phyloP scores from a whole-genome alignment of 1,284 basidiomycete genomes.

The Thecaphora thlaspeos region DNA sequence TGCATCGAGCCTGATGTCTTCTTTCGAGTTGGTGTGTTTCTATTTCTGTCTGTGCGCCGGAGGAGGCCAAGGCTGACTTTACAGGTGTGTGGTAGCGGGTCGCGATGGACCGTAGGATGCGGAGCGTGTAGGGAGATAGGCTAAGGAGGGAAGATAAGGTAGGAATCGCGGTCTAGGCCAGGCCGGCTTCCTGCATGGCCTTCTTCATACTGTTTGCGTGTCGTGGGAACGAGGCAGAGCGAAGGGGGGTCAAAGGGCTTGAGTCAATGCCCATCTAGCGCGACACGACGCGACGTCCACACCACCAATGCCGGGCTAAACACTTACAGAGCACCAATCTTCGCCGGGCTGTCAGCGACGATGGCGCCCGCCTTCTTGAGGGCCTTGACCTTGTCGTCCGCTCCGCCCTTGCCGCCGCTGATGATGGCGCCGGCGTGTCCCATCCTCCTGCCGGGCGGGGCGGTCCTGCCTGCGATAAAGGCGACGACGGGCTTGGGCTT shows the following conservation, averaged over 20 bases:
- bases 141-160: too few relatives aligned
- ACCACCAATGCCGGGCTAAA: constrained; percentile 49
- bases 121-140: too few relatives aligned
- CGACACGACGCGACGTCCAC: too few relatives aligned
- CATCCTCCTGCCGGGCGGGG: constrained; percentile 96
- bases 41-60: too few relatives aligned
- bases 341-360: constrained; percentile 86
- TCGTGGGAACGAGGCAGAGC: too few relatives aligned
- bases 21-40: too few relatives aligned
- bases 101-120: too few relatives aligned
- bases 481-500: constrained; percentile 94
- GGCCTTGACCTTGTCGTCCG: constrained; percentile 92
- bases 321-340: constrained; percentile 63
- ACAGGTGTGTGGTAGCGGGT: too few relatives aligned
- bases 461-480: constrained; percentile 93
- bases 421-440: constrained; percentile 83
- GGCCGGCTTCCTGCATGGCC: constrained; percentile 51
- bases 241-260: neutral
- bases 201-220: constrained; percentile 38
- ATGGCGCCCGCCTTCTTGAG: constrained; percentile 87
- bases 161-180: constrained; percentile 18
- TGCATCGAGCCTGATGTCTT: too few relatives aligned
- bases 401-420: constrained; percentile 93
- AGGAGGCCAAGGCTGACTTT: too few relatives aligned
- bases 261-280: too few relatives aligned